phyloP scores from a whole-genome alignment of 495 filamentous ascomycete genomes.

The Beverwykella pulmonaria region DNA sequence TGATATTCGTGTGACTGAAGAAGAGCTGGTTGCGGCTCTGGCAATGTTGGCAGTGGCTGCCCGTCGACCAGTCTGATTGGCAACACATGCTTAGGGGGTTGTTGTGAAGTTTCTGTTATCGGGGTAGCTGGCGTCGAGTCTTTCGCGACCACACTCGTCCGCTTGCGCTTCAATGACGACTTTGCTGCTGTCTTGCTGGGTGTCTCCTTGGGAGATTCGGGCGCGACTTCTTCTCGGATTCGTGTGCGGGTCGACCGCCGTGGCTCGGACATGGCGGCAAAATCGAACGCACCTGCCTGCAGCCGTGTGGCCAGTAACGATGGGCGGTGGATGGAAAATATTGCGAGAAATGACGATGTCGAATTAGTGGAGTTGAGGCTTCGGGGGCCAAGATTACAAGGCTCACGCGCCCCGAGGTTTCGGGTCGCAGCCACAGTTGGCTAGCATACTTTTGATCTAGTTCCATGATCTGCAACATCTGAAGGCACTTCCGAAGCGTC shows the following conservation, averaged over 20 bases:
- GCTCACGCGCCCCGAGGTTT: background rate
- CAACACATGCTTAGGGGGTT: constrained; percentile 53
- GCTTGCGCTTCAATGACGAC: constrained; percentile 26
- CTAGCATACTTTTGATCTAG: background rate
- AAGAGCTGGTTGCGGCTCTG: constrained; percentile 65
- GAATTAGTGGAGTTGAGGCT: background rate
- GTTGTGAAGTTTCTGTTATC: constrained; percentile 12
- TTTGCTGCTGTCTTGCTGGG: constrained; percentile 9
- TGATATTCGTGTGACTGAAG: constrained; percentile 74
- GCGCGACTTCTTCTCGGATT: constrained; percentile 24
- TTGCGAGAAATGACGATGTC: background rate
- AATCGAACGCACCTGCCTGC: background rate
- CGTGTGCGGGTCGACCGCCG: constrained; percentile 31
- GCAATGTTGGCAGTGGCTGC: constrained; percentile 73
- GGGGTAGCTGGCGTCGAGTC: constrained; percentile 27
- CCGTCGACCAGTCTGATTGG: constrained; percentile 67
- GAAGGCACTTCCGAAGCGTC: background rate
- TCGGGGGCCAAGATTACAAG: background rate
- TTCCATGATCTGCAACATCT: background rate
- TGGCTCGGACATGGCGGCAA: constrained; percentile 24
- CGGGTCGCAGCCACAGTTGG: background rate
- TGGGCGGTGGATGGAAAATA: background rate
- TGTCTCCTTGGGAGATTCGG: constrained; percentile 20
- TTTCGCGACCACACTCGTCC: constrained; percentile 9
- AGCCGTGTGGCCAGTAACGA: background rate